Percentiles rank a stretch among this genome's conserved stretches.
phyloP scores from a whole-genome alignment of 78 protist species.

The Planoprotostelium fungivorum region DNA sequence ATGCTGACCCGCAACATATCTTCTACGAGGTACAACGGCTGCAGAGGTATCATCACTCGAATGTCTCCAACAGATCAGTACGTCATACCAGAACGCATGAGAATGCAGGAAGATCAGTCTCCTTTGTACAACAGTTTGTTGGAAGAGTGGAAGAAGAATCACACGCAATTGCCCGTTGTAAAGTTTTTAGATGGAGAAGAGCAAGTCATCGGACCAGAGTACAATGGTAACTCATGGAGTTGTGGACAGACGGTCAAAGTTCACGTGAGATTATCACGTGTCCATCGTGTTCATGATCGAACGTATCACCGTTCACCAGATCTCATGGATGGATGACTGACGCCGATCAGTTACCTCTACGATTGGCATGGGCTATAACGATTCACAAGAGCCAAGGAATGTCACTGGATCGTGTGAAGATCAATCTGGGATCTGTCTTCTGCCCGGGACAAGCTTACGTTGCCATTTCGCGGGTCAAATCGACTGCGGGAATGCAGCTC shows the following conservation, averaged over 20 bases:
- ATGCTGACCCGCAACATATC: not conserved
- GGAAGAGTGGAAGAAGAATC: not conserved
- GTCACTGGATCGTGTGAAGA: slow-evolving; percentile 55
- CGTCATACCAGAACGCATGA: not conserved
- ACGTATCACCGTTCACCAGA: not conserved
- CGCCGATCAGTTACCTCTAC: slow-evolving; percentile 69
- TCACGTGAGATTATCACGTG: too few species aligned
- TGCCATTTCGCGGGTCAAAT: slow-evolving; percentile 69
- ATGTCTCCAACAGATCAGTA: not conserved
- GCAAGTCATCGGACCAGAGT: slow-evolving; percentile 35
- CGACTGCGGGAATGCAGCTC: slow-evolving; percentile 47
- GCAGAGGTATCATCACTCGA: not conserved
- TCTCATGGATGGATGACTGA: not conserved
- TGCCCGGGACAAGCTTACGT: slow-evolving; percentile 84
- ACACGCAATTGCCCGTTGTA: slow-evolving; percentile 35
- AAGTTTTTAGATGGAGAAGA: slow-evolving; percentile 21
- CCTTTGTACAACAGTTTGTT: too few species aligned
- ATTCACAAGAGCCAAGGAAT: slow-evolving; percentile 88
- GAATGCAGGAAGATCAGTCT: not conserved
- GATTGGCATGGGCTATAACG: slow-evolving; percentile 86
- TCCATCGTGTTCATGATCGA: too few species aligned
- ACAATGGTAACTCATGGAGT: not conserved
- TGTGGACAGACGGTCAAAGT: not conserved
- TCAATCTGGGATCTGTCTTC: slow-evolving; percentile 49
- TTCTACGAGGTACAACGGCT: not conserved